Conservation (phyloP, 2,329 filamentous ascomycete species). For the Coleophoma eucalyptorum region DNA sequence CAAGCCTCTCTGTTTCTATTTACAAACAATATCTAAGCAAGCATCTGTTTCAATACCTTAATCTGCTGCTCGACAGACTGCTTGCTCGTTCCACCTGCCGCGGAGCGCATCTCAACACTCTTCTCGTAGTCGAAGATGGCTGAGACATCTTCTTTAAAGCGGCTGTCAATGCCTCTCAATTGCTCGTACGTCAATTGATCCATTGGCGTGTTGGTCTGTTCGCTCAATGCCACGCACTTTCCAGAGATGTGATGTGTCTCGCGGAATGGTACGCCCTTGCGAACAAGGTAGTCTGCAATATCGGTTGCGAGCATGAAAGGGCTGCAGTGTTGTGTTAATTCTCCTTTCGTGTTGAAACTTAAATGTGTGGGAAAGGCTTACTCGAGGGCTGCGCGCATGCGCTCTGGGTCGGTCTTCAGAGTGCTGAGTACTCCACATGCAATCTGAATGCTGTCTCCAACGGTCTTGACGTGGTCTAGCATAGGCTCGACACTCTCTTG, state of each 20-base stretch:
- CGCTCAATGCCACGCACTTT: slow-evolving; percentile 66
- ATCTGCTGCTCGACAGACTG: slow-evolving; percentile 63
- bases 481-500: slow-evolving; percentile 86
- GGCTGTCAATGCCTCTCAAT: slow-evolving; percentile 61
- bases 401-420: slow-evolving; percentile 63
- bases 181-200: slow-evolving; percentile 65
- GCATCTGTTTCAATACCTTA: slow-evolving; percentile 37
- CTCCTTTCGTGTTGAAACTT: background rate
- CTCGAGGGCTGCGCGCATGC: slow-evolving; percentile 75
- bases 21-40: slow-evolving; percentile 1
- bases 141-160: slow-evolving; percentile 69
- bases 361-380: slow-evolving; percentile 53
- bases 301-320: slow-evolving; percentile 74
- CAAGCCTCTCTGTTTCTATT: no score
- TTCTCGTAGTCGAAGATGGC: slow-evolving; percentile 76
- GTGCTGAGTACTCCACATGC: slow-evolving; percentile 77
- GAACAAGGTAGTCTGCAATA: slow-evolving; percentile 60
- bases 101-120: slow-evolving; percentile 74
- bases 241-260: slow-evolving; percentile 79
- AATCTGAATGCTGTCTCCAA: slow-evolving; percentile 78
- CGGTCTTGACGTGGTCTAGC: slow-evolving; percentile 78
- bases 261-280: slow-evolving; percentile 70
- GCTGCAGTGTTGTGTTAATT: background rate
- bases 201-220: slow-evolving; percentile 64
- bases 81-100: slow-evolving; percentile 75